Evolutionary conservation across 495 filamentous ascomycete genomes (phyloP).

Genomic region (Opeltia flavorubescens): DNA sequence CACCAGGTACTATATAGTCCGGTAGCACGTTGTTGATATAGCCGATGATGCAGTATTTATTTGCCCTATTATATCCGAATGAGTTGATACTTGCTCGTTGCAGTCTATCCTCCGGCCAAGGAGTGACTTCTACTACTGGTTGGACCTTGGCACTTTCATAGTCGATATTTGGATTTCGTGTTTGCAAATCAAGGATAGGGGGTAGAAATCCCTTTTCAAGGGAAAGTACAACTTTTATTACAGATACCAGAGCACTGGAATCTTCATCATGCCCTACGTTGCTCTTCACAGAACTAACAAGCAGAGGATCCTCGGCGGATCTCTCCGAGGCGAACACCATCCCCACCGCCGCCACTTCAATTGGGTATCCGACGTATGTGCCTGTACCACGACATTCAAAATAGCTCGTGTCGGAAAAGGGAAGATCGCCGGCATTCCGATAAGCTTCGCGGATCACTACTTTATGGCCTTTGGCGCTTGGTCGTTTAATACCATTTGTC

Average conservation of each 20-base stretch:
- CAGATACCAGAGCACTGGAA: conserved; percentile 29
- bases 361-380: conserved; percentile 12
- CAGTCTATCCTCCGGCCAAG: conserved; percentile 18
- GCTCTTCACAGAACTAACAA: conserved; percentile 20
- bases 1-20: conserved; percentile 4
- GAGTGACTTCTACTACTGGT: conserved; percentile 6
- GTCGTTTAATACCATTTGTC: conserved; percentile 16
- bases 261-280: conserved; percentile 32
- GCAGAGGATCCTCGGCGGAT: conserved; percentile 3
- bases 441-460: conserved; percentile 12
- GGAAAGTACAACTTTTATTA: conserved; percentile 39
- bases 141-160: not conserved
- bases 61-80: conserved; percentile 47
- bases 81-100: conserved; percentile 44
- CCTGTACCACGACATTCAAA: conserved; percentile 16
- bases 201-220: conserved; percentile 34
- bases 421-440: conserved; percentile 18
- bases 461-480: conserved; percentile 13
- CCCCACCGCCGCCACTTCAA: conserved; percentile 16
- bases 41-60: conserved; percentile 40
- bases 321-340: conserved; percentile 22
- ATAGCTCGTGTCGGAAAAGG: conserved; percentile 19
- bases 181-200: conserved; percentile 18
- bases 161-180: conserved; percentile 1
- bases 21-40: conserved; percentile 10